phyloP scores from a whole-genome alignment of 192 early-diverging fungal species.

The Coemansia sp. region DNA sequence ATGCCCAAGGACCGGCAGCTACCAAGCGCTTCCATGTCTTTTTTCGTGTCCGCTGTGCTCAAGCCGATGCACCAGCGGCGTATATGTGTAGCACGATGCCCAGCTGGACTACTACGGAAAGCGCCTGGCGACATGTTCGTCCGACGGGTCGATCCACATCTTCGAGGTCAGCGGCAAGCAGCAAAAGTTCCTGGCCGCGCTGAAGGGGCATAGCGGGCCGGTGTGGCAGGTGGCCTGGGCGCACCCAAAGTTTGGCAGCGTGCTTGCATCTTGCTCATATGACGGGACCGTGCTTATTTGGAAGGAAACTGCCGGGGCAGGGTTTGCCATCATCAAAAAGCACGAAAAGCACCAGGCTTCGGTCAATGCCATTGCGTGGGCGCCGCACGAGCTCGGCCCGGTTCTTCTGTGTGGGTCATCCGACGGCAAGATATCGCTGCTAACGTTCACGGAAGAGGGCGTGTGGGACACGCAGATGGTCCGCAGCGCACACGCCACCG shows the following conservation, averaged over 20 bases:
- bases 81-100: slow-evolving; percentile 58
- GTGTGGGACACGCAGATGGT: slow-evolving; percentile 69
- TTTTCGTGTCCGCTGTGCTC: neutral
- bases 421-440: slow-evolving; percentile 87
- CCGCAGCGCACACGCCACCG: slow-evolving; percentile 85
- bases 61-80: neutral
- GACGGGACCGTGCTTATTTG: slow-evolving; percentile 95
- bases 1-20: neutral
- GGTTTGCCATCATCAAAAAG: slow-evolving; percentile 61
- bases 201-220: slow-evolving; percentile 84
- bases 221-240: slow-evolving; percentile 99
- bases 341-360: slow-evolving; percentile 84
- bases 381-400: slow-evolving; percentile 93
- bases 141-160: slow-evolving; percentile 88
- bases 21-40: too few relatives aligned
- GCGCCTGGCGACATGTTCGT: slow-evolving; percentile 95
- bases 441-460: slow-evolving; percentile 90
- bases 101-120: slow-evolving; percentile 82
- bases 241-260: slow-evolving; percentile 94
- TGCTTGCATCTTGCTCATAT: slow-evolving; percentile 94
- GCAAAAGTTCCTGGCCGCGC: slow-evolving; percentile 39
- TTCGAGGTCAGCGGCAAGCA: slow-evolving; percentile 75
- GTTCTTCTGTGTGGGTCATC: slow-evolving; percentile 89
- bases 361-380: slow-evolving; percentile 96
- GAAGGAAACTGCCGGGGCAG: slow-evolving; percentile 74